Base-by-base conservation (phyloP, 768 basidiomycete species). In the Holtermannia corniformis region DNA sequence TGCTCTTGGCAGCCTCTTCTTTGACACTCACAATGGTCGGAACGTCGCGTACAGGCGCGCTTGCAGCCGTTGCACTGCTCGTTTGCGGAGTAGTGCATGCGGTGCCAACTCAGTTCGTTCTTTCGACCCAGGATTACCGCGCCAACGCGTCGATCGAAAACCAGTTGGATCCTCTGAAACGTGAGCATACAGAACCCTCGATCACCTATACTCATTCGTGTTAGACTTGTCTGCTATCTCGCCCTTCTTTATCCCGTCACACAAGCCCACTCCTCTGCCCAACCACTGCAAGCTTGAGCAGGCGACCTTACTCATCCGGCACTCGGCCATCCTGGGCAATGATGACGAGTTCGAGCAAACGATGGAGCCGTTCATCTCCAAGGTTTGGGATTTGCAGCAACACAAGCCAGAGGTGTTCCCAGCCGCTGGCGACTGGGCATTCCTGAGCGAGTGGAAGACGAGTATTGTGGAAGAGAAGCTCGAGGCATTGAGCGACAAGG, bases 271-370 rank as follows among this genome's bases (percentile, higher is more conserved):
- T 3, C 50, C 60, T 0, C 62, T 74, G 1, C 75, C 75, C 13
- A 23, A 55, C 0, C 26, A 48, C 20, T 74, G 73, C 57, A 58
- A 50, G 3, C 62, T 75, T 25, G 58, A 60, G 2, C 59, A 67
- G 0, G 73, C 72, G 0, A 58, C 69, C 0, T 49, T 75, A n/a
- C 62, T 75, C 26, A 62, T 74, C 26, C 67, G 74, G 26, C 74
- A 75, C 60, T 62, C 64, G 3, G 60, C 62, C 43, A 75, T 75
- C 41, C 50, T 64, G 51, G 71, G 69, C 14, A 75, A 75, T 58
- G 73, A 73, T 54, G 74, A 75, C 51, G 74, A 75, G 44, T 73
- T 44, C 44, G 71, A 70, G 11, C 60, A 71, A 25, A 70, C 65
- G 16, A 74, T 75, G 70, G 26, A 62, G 21, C 74, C 75, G 0